Percentiles rank a stretch among this genome's conserved stretches.
These are phyloP conservation scores for Citrus trifoliata DNA, from an alignment of 345 rosid species.

Conservation along the genomic window DNA sequence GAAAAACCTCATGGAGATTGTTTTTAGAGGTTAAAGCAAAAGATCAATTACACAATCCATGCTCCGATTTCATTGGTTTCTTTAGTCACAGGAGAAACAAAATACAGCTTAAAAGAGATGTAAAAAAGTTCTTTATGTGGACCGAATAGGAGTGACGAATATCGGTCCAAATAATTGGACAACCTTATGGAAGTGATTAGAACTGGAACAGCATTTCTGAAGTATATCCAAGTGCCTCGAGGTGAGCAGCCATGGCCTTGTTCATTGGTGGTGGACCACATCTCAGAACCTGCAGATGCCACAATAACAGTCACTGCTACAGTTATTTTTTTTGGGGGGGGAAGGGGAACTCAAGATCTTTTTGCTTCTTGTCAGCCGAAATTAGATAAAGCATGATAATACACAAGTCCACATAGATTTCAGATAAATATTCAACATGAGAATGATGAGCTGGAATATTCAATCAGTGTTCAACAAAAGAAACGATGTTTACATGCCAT, in stretches of 20 bases:
- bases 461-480: neutral
- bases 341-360: neutral
- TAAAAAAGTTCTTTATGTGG: neutral
- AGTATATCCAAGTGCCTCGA: conserved; percentile 72
- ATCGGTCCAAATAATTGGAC: conserved; percentile 5
- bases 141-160: conserved; percentile 16
- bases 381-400: neutral
- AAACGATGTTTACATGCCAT: neutral
- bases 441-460: neutral
- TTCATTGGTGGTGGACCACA: conserved; percentile 99
- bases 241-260: conserved; percentile 92
- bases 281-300: conserved; percentile 61
- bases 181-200: conserved; percentile 33
- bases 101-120: neutral
- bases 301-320: conserved; percentile 2
- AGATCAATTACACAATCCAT: neutral
- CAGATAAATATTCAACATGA: neutral
- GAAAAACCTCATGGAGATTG: neutral
- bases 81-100: neutral
- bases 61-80: neutral
- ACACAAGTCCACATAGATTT: neutral
- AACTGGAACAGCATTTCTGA: conserved; percentile 97
- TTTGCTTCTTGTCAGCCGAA: neutral
- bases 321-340: too few relatives aligned
- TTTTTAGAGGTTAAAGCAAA: neutral